phyloP scores from a whole-genome alignment of 2,329 filamentous ascomycete genomes.

The Pezicula carpinea region DNA sequence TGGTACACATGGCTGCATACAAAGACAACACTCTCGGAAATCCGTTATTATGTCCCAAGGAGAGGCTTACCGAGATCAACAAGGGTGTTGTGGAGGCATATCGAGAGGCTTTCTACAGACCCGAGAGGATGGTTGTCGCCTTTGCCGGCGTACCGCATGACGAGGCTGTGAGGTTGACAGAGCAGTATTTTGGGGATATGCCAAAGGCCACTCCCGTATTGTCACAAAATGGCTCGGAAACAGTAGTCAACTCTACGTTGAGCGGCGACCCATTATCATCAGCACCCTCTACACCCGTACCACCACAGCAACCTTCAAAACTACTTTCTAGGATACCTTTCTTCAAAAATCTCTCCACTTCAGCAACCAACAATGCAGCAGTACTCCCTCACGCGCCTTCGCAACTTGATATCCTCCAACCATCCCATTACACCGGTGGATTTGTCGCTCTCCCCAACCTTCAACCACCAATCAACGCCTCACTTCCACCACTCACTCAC shows the following conservation, averaged over 20 bases:
- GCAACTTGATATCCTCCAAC: slow-evolving; percentile 51
- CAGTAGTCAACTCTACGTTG: slow-evolving; percentile 41
- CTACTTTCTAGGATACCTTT: slow-evolving; percentile 83
- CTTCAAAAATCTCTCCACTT: slow-evolving; percentile 82
- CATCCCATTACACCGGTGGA: slow-evolving; percentile 87
- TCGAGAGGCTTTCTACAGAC: slow-evolving; percentile 76
- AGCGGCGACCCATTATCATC: slow-evolving; percentile 34
- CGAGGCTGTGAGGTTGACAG: slow-evolving; percentile 72
- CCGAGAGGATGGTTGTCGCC: slow-evolving; percentile 88
- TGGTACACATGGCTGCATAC: slow-evolving; percentile 93
- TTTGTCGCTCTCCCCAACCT: slow-evolving; percentile 82
- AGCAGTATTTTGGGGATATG: slow-evolving; percentile 93
- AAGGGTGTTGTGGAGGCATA: slow-evolving; percentile 72
- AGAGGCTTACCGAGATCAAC: slow-evolving; percentile 72
- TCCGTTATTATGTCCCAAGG: slow-evolving; percentile 83
- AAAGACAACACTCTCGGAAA: slow-evolving; percentile 96
- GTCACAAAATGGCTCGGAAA: slow-evolving; percentile 55
- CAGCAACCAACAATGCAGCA: slow-evolving; percentile 58
- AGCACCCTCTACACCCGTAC: slow-evolving; percentile 34
- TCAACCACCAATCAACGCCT: slow-evolving; percentile 71
- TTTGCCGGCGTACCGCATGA: slow-evolving; percentile 87
- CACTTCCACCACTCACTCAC: slow-evolving; percentile 77
- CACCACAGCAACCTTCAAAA: slow-evolving; percentile 50
- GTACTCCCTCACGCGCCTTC: slow-evolving; percentile 43
- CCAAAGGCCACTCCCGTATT: slow-evolving; percentile 45